Evolutionary conservation across 306 rosid species (phyloP).

Genomic region (Calophaca sinica): DNA sequence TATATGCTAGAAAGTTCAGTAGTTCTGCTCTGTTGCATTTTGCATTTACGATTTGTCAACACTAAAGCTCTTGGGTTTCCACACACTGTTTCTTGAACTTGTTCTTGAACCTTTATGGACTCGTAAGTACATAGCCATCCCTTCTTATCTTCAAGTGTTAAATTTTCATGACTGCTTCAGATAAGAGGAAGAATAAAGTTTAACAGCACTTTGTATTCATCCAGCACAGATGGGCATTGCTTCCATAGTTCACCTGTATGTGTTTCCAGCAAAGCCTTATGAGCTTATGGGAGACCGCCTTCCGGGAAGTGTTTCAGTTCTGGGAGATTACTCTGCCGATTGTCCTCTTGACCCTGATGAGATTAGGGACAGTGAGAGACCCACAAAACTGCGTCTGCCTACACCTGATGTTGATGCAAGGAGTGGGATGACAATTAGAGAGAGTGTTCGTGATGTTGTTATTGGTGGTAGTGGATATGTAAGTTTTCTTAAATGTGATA

Average conservation of each 20-base stretch:
- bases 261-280: slow-evolving; percentile 95
- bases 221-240: slow-evolving; percentile 98
- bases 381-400: slow-evolving; percentile 94
- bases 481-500: slow-evolving; percentile 54
- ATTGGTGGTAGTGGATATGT: slow-evolving; percentile 93
- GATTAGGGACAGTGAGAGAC: slow-evolving; percentile 97
- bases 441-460: slow-evolving; percentile 94
- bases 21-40: slow-evolving; percentile 40
- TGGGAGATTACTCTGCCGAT: slow-evolving; percentile 96
- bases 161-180: slow-evolving; percentile 49
- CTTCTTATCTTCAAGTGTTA: slow-evolving; percentile 42
- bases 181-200: slow-evolving; percentile 54
- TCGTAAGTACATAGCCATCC: slow-evolving; percentile 33
- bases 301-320: slow-evolving; percentile 87
- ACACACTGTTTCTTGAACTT: slow-evolving; percentile 45
- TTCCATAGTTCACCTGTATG: slow-evolving; percentile 91
- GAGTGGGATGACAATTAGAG: slow-evolving; percentile 93
- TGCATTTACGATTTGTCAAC: slow-evolving; percentile 37
- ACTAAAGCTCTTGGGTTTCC: slow-evolving; percentile 42
- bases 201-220: slow-evolving; percentile 65
- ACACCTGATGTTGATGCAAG: slow-evolving; percentile 68
- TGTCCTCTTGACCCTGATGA: slow-evolving; percentile 98
- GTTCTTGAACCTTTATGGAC: slow-evolving; percentile 39
- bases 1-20: slow-evolving; percentile 34
- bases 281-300: slow-evolving; percentile 91